Evolutionary conservation across 768 basidiomycete genomes (phyloP).

Genomic region (Suillus subluteus): DNA sequence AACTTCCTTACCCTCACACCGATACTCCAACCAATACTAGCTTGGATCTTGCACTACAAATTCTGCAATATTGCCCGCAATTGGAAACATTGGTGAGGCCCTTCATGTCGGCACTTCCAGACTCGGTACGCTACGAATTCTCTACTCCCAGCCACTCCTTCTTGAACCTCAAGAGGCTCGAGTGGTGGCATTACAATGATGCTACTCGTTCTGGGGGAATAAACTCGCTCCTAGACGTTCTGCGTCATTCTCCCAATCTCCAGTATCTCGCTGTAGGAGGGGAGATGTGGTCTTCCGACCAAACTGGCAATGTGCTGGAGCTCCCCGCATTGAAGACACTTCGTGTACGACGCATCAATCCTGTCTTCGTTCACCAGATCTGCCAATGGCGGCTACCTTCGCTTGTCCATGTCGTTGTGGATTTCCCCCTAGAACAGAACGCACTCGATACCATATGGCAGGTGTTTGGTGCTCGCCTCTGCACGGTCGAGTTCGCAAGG

Average conservation of each 20-base stretch:
- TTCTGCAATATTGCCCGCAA: conserved; percentile 51
- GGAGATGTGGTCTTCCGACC: conserved; percentile 33
- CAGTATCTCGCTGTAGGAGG: conserved; percentile 63
- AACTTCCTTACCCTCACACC: conserved; percentile 61
- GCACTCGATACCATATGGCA: conserved; percentile 53
- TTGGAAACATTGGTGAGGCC: conserved; percentile 62
- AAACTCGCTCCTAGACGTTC: conserved; percentile 58
- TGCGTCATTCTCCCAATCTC: conserved; percentile 56
- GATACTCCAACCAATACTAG: conserved; percentile 37
- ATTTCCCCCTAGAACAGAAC: conserved; percentile 43
- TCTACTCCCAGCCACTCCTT: conserved; percentile 50
- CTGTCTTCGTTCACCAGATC: conserved; percentile 55
- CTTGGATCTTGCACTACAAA: conserved; percentile 43
- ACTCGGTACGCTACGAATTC: conserved; percentile 52
- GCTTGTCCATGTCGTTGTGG: conserved; percentile 54
- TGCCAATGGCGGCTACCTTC: conserved; percentile 54
- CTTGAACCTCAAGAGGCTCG: conserved; percentile 59
- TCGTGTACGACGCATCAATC: conserved; percentile 51
- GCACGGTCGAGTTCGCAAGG: conserved; percentile 59
- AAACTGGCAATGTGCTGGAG: conserved; percentile 29
- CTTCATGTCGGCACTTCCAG: conserved; percentile 23
- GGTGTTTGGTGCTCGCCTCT: conserved; percentile 51
- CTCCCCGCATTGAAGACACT: conserved; percentile 57
- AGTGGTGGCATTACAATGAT: conserved; percentile 66
- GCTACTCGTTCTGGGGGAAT: conserved; percentile 68